A percentile compares a stretch with the other conserved stretches of the same genome.
phyloP scores from a whole-genome alignment of 2,329 filamentous ascomycete genomes.

The Cyphellophora attinorum region DNA sequence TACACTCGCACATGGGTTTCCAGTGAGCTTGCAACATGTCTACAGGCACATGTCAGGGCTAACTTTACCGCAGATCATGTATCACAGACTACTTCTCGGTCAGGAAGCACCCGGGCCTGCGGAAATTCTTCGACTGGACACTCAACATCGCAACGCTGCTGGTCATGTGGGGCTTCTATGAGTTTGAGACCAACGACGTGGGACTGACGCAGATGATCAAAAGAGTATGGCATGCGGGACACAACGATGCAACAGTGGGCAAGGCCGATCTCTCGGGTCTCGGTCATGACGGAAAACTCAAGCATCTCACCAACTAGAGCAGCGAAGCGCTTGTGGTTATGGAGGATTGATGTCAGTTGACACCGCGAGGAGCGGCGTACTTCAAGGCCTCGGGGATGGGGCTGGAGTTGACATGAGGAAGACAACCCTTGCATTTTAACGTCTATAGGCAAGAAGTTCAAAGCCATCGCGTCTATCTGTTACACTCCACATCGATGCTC shows the following conservation, averaged over 20 bases:
- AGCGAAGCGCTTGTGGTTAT: too few species aligned
- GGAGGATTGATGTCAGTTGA: too few species aligned
- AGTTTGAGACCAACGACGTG: conserved; percentile 98
- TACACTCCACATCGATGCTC: too few species aligned
- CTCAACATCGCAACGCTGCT: conserved; percentile 70
- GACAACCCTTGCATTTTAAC: too few species aligned
- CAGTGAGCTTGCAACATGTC: conserved; percentile 45
- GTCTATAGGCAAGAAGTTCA: too few species aligned
- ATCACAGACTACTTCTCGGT: conserved; percentile 86
- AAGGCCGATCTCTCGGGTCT: conserved; percentile 10
- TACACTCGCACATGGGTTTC: conserved; percentile 95
- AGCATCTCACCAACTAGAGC: conserved; percentile 10
- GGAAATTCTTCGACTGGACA: conserved; percentile 62
- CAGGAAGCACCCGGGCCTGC: conserved; percentile 57
- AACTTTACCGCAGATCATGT: conserved; percentile 41
- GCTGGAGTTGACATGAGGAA: too few species aligned
- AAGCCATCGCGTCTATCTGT: too few species aligned
- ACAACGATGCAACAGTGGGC: conserved; percentile 14
- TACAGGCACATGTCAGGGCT: conserved; percentile 1
- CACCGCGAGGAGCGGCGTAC: too few species aligned
- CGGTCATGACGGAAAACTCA: conserved; percentile 15
- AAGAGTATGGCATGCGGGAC: conserved; percentile 75
- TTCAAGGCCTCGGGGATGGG: too few species aligned
- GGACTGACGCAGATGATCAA: conserved; percentile 83
- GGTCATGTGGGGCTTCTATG: conserved; percentile 83